A percentile compares a stretch with the other conserved stretches of the same genome.
phyloP scores from a whole-genome alignment of 2,329 filamentous ascomycete species.

The Zymoseptoria crescenta region DNA sequence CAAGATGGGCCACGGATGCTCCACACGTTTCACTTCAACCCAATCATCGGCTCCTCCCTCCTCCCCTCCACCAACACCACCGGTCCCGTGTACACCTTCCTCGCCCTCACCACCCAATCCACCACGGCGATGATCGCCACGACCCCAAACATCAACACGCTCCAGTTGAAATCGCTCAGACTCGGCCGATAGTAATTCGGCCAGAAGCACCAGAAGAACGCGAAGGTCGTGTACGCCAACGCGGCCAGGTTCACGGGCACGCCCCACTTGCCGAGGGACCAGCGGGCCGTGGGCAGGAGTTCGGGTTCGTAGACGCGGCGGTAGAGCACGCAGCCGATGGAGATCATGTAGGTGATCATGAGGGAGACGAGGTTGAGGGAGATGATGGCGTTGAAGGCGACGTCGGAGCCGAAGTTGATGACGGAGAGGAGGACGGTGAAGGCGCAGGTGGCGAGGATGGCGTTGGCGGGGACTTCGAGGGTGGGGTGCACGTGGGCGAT shows the following conservation, averaged over 20 bases:
- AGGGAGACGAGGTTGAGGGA: slow-evolving; percentile 33
- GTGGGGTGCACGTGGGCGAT: slow-evolving; percentile 11
- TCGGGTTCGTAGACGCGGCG: slow-evolving; percentile 32
- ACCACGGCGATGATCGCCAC: slow-evolving; percentile 13
- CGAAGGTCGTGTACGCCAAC: slow-evolving; percentile 29
- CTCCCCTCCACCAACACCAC: slow-evolving; percentile 6
- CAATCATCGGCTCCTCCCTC: not conserved
- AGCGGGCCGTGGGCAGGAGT: slow-evolving; percentile 32
- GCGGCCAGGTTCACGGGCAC: slow-evolving; percentile 32
- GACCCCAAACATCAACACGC: slow-evolving; percentile 16
- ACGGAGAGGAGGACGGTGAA: slow-evolving; percentile 21
- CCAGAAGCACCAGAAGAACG: slow-evolving; percentile 39
- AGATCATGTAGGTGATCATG: slow-evolving; percentile 36
- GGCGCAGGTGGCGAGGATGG: slow-evolving; percentile 17
- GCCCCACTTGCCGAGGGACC: slow-evolving; percentile 34
- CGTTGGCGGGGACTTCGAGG: slow-evolving; percentile 18
- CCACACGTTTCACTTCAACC: too few relatives aligned
- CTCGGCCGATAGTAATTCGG: slow-evolving; percentile 17
- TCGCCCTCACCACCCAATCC: slow-evolving; percentile 13
- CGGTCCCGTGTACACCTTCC: slow-evolving; percentile 14
- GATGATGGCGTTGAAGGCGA: slow-evolving; percentile 32
- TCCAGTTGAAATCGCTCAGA: slow-evolving; percentile 11
- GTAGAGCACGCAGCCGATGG: slow-evolving; percentile 35
- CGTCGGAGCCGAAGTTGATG: slow-evolving; percentile 22
- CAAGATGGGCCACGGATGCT: too few relatives aligned